Evolutionary conservation across 2,329 filamentous ascomycete genomes (phyloP).

Genomic region (Fusarium avenaceum): DNA sequence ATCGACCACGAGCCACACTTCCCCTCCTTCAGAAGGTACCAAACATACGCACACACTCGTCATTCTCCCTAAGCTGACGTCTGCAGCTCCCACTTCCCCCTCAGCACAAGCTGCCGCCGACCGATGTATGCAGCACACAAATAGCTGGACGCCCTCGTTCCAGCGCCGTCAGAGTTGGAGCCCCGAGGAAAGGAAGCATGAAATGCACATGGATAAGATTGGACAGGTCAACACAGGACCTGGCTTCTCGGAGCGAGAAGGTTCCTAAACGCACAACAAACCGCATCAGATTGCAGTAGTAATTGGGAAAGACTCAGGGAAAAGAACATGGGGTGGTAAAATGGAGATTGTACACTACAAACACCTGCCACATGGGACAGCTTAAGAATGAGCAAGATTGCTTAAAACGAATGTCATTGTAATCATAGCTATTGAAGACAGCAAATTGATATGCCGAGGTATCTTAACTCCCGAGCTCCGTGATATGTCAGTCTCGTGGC

Average conservation of each 20-base stretch:
- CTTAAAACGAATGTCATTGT: slow-evolving; percentile 21
- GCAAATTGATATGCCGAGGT: slow-evolving; percentile 31
- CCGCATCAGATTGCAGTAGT: slow-evolving; percentile 15
- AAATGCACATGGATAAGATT: slow-evolving; percentile 62
- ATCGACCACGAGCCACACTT: slow-evolving; percentile 23
- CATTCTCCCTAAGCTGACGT: slow-evolving; percentile 21
- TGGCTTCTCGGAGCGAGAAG: slow-evolving; percentile 59
- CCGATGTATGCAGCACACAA: slow-evolving; percentile 53
- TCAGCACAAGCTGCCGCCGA: slow-evolving; percentile 48
- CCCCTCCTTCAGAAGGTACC: slow-evolving; percentile 31
- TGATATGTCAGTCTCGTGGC: slow-evolving; percentile 22
- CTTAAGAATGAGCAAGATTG: slow-evolving; percentile 17
- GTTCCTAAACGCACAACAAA: not conserved
- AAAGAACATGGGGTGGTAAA: not conserved
- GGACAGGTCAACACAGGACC: slow-evolving; percentile 54
- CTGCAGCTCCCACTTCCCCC: slow-evolving; percentile 30
- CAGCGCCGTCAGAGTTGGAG: slow-evolving; percentile 66
- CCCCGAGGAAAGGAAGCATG: slow-evolving; percentile 67
- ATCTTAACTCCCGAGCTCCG: slow-evolving; percentile 41
- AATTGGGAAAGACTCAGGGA: not conserved
- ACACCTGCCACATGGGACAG: not conserved
- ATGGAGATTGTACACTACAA: slow-evolving; percentile 20
- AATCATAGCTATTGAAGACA: slow-evolving; percentile 22
- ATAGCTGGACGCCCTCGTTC: slow-evolving; percentile 61
- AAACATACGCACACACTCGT: not conserved